These are phyloP conservation scores for Corinectria fuckeliana DNA, from an alignment of 2,329 filamentous ascomycete genomes.

Conservation along the genomic window DNA sequence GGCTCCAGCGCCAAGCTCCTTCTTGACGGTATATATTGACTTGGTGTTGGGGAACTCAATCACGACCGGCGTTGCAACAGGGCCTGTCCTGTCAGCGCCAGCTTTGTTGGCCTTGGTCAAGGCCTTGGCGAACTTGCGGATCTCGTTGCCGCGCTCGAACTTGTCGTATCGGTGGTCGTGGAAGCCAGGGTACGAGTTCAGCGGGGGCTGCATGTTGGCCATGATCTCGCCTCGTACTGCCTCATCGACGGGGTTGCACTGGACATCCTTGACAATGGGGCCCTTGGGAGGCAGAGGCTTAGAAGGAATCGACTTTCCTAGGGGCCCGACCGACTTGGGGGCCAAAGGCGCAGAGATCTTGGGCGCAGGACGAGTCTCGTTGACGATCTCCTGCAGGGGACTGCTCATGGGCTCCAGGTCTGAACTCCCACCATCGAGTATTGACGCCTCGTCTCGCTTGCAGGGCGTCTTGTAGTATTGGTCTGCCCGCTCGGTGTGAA, in stretches of 20 bases:
- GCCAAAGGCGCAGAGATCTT: conserved; percentile 59
- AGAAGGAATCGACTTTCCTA: conserved; percentile 41
- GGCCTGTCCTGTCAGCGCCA: conserved; percentile 66
- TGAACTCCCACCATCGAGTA: conserved; percentile 40
- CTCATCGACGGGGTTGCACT: conserved; percentile 91
- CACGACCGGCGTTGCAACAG: conserved; percentile 64
- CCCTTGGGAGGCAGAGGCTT: conserved; percentile 62
- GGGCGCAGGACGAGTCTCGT: conserved; percentile 55
- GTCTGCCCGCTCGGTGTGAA: conserved; percentile 66
- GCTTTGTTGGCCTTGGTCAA: conserved; percentile 62
- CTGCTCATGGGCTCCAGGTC: conserved; percentile 65
- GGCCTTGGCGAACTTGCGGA: conserved; percentile 81
- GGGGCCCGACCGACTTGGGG: conserved; percentile 47
- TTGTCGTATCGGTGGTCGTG: conserved; percentile 71
- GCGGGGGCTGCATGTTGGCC: conserved; percentile 72
- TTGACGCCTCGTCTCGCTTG: conserved; percentile 51
- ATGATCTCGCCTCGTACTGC: conserved; percentile 77
- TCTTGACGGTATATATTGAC: conserved; percentile 77
- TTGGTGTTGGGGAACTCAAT: conserved; percentile 71
- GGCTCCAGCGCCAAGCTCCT: conserved; percentile 89
- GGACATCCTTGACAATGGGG: conserved; percentile 78
- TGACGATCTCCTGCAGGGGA: conserved; percentile 72
- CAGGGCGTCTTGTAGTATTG: conserved; percentile 77
- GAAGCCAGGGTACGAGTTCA: conserved; percentile 80
- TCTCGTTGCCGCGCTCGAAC: conserved; percentile 73